These are phyloP conservation scores for Colletotrichum tofieldiae DNA, from an alignment of 2,329 filamentous ascomycete species.

Conservation along the genomic window DNA sequence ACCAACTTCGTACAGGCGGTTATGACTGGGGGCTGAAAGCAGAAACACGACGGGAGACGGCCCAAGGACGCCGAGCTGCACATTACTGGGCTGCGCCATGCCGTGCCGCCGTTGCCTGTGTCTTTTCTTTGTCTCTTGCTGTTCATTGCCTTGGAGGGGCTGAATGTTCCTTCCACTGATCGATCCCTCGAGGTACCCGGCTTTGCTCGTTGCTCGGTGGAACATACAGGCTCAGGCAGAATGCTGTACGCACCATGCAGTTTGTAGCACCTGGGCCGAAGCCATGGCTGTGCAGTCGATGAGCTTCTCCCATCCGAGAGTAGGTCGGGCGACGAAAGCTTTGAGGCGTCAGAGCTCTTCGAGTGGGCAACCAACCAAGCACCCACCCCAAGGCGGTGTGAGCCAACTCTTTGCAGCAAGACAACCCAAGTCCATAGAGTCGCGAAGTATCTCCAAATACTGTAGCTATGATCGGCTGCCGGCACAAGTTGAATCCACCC, in stretches of 20 bases:
- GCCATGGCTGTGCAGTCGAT: neutral
- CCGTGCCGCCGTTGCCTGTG: neutral
- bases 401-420: slow-evolving; percentile 9
- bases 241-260: neutral
- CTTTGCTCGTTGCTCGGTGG: neutral
- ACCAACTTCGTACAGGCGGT: neutral
- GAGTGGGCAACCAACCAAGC: neutral
- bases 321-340: neutral
- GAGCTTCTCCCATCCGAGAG: neutral
- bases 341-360: neutral
- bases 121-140: too few relatives aligned
- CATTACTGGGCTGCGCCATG: neutral
- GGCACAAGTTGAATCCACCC: slow-evolving; percentile 24
- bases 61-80: neutral
- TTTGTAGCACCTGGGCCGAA: neutral
- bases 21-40: neutral
- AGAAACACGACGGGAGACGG: neutral
- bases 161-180: neutral
- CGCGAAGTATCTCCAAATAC: slow-evolving; percentile 3
- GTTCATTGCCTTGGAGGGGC: neutral
- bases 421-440: neutral
- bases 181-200: neutral
- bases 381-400: slow-evolving; percentile 20
- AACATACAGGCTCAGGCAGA: neutral
- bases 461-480: slow-evolving; percentile 18